Evolutionary conservation across 2,329 filamentous ascomycete genomes (phyloP), one percentile per base, ranked within the genome.

Genomic region (Aspergillus pseudoviridinutans): DNA sequence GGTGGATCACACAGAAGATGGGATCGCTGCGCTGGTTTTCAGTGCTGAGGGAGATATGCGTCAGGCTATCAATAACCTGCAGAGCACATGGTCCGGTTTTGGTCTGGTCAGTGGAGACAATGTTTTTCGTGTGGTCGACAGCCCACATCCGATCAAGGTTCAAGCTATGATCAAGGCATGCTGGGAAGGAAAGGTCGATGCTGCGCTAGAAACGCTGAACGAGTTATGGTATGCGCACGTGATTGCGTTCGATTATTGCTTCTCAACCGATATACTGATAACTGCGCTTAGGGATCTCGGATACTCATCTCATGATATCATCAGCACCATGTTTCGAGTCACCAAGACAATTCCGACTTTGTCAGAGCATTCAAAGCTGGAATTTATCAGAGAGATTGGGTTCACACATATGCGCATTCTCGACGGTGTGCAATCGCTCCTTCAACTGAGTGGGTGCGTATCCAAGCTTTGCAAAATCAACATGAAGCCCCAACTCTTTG

Each of bases 361-460:
- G 56, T 94, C 91, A 64, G 94, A 99, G 77, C 92, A 97, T 74
- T 87, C 92, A 17, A 97, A 97, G 79, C 81, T 99, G 60, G 93
- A 97, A 72, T 99, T 97, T 67, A 96, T 97, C 78, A 93, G 92
- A 78, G 94, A 97, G 78, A 99, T 99, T 75, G 94, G 94, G 54
- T 97, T 97, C 76, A 96, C 94, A 2, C 94, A 99, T 72, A 99
- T 99, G 94, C 92, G 95, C 74, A 93, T 99, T 56, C 80, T 99
- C n/a, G 94, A 99, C 72, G 94, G 94, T 29, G 91, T 99, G 25
- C 93, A 97, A 77, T 97, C 93, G 7, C 83, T 97, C 61, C 82
- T 99, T 58, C 94, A 99, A 76, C 82, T 99, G 49, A 95, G 91
- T 70, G 94, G 93, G 10, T 97, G 93, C 71, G 83, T 99, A 24